Conservation (phyloP, 1,284 basidiomycete species). For the Cystobasidiaceae sp. region DNA sequence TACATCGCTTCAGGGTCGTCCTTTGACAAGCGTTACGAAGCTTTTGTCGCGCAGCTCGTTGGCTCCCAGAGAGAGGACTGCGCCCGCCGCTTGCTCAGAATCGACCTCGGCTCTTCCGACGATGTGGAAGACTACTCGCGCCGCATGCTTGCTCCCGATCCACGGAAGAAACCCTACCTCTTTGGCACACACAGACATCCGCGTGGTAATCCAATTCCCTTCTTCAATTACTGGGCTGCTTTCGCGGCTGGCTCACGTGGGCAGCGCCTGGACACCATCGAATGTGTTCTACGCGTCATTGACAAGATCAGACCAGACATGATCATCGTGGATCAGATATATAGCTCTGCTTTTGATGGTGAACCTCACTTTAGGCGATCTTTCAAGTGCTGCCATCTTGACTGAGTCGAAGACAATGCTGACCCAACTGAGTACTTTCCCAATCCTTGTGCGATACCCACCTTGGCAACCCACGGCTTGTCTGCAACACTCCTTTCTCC, state of each 20-base stretch:
- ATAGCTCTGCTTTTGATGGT: constrained; percentile 28
- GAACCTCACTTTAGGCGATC: neutral
- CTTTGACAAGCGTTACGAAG: neutral
- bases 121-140: constrained; percentile 25
- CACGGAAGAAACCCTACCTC: neutral
- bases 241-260: constrained; percentile 8
- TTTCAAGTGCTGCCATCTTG: neutral
- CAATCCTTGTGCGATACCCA: no score
- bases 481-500: no score
- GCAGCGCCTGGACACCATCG: constrained; percentile 1
- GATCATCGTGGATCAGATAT: constrained; percentile 29
- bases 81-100: no score
- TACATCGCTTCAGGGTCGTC: constrained; percentile 14
- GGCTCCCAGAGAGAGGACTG: neutral
- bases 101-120: constrained; percentile 15
- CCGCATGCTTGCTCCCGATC: constrained; percentile 2
- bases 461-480: no score
- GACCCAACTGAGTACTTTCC: no score
- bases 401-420: neutral
- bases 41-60: neutral
- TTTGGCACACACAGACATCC: constrained; percentile 16
- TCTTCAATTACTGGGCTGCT: constrained; percentile 24
- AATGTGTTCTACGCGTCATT: neutral
- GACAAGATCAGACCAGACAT: constrained; percentile 12
- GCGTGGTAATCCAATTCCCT: constrained; percentile 17